Base-by-base conservation (phyloP, 2,329 filamentous ascomycete genomes). In the Claviceps pazoutovae region DNA sequence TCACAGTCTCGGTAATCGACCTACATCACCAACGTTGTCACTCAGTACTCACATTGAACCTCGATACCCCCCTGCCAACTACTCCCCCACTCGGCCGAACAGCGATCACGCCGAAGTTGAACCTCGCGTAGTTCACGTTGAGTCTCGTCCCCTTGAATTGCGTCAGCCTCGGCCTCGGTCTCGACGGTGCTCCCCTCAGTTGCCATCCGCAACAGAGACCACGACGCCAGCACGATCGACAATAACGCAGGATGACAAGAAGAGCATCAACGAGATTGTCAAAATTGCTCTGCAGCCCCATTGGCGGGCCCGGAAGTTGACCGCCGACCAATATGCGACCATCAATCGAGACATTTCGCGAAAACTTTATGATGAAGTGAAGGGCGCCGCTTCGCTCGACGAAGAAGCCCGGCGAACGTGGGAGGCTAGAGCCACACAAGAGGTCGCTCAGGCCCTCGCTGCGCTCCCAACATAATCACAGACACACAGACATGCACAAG, bases 281-380 rank as follows among this genome's bases (percentile, higher is more conserved):
- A 86, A 88, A 57, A 74, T 77, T 43, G 88, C 86, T 5, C 73
- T 98, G 44, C 86, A 87, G 59, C 88, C 90, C 36, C 79, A 88
- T 57, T 97, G 91, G 74, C 79, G 83, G 56, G 84, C 84, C 43
- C 83, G 85, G 59, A 79, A 84, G 56, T 77, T 97, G 55, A 88
- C 83, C 17, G 87, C 89, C 58, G 87, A 95, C 54, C 85, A 96
- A 66, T 98, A 95, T 66, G 91, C 88, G 2, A 81, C 82, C 52
- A 95, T 97, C 68, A 97, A 97, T 64, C 83, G 89, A 56, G 84
- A 86, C 54, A 83, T 97, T 37, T 96, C 88, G 43, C 84, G 88
- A 53, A 86, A 84, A 69, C 73, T 98, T 53, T 98, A 98, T 68
- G 88, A 82, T 57, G 77, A 81, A 55, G 73, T 79, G 46, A 71